Base-by-base conservation (phyloP, 148 eudicot species). In the Arbutus unedo region DNA sequence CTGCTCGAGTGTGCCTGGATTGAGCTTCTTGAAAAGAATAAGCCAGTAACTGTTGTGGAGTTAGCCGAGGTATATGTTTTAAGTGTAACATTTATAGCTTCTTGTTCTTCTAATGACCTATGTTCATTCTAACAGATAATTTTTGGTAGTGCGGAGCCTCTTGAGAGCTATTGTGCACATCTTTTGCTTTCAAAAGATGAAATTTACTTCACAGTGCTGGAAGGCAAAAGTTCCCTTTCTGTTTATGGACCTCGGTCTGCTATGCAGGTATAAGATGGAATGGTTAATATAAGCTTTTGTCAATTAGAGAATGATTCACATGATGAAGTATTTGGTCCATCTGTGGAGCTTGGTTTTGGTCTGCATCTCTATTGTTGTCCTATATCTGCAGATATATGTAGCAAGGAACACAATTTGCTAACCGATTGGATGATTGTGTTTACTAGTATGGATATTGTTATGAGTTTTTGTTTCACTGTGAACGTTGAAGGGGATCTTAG, bases 1-100 rank as follows among this genome's bases (percentile, higher is more conserved):
- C 89, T 96, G 79, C 97, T 96, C 74, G 99, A 96, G 86, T 92
- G 90, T 93, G 99, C 98, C 67, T 96, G 99, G 98, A 81, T 90
- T 86, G 99, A 96, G 91, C 93, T 96, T 92, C 92, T 93, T 85
- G 98, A 96, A 75, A 89, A 86, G 80, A 92, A 93, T 79, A 88
- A 93, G 77, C 81, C 93, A 18, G 89, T 88, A 57, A 91, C 92
- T 66, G 94, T 86, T 47, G 88, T 88, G 81, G 91, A 94, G 85
- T 88, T 96, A 82, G 97, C 99, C 78, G 95, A 96, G 99, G 99
- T 96, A 94, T 86, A 75, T 80, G 43, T 79, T 77, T 81, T 62
- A 45, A 82, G 59, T 57, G 66, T 82, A 53, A 41, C 38, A 1
- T 45, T 81, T 64, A 4, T 51, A 23, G 75, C 51, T 64, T 55